These are phyloP conservation scores for Russula sp. DNA, from an alignment of 768 basidiomycete genomes.

Conservation along the genomic window DNA sequence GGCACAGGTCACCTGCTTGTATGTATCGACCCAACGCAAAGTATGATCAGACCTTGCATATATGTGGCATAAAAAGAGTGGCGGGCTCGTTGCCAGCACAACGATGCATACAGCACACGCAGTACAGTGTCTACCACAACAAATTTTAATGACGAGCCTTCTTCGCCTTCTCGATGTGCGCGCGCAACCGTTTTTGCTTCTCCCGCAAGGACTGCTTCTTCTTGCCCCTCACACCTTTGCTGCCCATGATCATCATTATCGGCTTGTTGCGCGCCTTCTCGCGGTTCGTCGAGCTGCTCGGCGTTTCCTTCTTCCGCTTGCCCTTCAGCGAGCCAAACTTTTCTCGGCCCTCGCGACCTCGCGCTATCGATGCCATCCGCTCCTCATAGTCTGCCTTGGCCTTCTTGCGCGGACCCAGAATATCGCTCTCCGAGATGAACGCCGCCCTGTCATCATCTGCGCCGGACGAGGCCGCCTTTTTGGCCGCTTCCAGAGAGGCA, in stretches of 20 bases:
- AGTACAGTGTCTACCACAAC: too few relatives aligned
- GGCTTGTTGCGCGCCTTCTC: constrained; percentile 94
- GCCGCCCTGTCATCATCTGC: constrained; percentile 31
- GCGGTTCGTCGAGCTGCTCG: constrained; percentile 84
- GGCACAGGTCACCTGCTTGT: too few relatives aligned
- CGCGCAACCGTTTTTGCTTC: constrained; percentile 71
- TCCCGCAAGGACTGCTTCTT: constrained; percentile 76
- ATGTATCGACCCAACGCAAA: too few relatives aligned
- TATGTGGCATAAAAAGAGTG: too few relatives aligned
- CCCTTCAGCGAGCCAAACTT: constrained; percentile 87
- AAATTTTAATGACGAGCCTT: constrained; percentile 28
- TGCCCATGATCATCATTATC: constrained; percentile 87
- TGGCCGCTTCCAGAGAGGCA: constrained; percentile 65
- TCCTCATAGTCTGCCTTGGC: constrained; percentile 90
- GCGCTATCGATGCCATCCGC: constrained; percentile 83
- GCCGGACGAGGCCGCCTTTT: constrained; percentile 43
- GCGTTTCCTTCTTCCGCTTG: constrained; percentile 78
- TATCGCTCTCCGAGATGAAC: constrained; percentile 86
- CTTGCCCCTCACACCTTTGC: constrained; percentile 66
- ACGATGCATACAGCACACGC: too few relatives aligned
- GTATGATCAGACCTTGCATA: too few relatives aligned
- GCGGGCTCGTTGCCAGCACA: too few relatives aligned
- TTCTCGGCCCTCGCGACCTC: constrained; percentile 90
- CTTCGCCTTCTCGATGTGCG: constrained; percentile 68
- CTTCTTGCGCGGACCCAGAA: constrained; percentile 94